Conservation (phyloP, 2,329 filamentous ascomycete genomes). For the Epichloe typhina region DNA sequence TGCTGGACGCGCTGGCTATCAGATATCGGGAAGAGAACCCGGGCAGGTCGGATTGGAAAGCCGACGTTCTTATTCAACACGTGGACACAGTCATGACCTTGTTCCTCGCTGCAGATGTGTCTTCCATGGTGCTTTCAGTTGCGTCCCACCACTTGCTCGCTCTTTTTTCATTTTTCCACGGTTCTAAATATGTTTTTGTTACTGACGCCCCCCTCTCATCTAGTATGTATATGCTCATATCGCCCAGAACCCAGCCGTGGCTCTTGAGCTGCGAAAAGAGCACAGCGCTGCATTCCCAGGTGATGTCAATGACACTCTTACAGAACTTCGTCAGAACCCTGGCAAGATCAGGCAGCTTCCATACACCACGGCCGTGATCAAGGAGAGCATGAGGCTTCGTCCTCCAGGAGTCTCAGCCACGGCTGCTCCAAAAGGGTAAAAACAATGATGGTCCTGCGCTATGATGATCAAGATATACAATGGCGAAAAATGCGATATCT, state of each 20-base stretch:
- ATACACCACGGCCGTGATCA: slow-evolving; percentile 2
- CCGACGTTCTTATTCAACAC: neutral
- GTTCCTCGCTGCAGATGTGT: slow-evolving; percentile 1
- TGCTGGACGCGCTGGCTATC: neutral
- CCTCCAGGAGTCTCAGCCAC: neutral
- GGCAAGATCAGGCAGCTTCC: neutral
- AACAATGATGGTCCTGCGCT: neutral
- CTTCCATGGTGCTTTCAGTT: slow-evolving; percentile 3
- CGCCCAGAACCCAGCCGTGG: slow-evolving; percentile 1
- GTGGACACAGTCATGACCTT: slow-evolving; percentile 1
- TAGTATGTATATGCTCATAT: slow-evolving; percentile 1
- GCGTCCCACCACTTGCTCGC: neutral
- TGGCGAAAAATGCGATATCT: neutral
- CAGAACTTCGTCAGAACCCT: slow-evolving; percentile 1
- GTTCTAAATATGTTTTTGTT: neutral
- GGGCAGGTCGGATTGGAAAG: neutral
- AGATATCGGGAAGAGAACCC: neutral
- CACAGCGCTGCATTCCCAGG: neutral
- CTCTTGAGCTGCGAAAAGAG: slow-evolving; percentile 1
- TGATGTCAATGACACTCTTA: neutral
- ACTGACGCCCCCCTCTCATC: neutral
- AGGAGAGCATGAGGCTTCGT: slow-evolving; percentile 2
- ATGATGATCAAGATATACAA: neutral
- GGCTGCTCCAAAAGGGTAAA: slow-evolving; percentile 1
- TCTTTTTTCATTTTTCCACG: neutral